phyloP scores from a whole-genome alignment of 352 stramenopile species.

The Pythium aristosporum region DNA sequence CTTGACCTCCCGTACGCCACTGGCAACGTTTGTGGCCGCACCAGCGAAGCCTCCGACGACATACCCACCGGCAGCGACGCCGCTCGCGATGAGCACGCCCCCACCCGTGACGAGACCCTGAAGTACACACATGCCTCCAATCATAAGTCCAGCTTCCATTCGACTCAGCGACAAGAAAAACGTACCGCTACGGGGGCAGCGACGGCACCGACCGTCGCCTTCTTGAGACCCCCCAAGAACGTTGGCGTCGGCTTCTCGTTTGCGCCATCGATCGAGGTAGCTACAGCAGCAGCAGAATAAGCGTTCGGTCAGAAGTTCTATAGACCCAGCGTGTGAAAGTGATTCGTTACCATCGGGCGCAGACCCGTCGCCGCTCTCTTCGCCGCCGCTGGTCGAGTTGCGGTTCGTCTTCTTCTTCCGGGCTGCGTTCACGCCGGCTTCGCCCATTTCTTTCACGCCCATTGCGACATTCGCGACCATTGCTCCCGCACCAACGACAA shows the following conservation, averaged over 20 bases:
- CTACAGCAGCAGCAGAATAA: not conserved
- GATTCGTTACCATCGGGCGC: conserved; percentile 16
- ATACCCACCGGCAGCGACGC: conserved; percentile 74
- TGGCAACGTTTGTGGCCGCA: conserved; percentile 78
- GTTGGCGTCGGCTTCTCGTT: conserved; percentile 74
- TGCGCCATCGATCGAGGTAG: conserved; percentile 16
- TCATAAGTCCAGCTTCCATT: not conserved
- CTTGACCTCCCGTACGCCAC: conserved; percentile 79
- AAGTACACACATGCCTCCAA: not conserved
- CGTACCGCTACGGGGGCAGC: conserved; percentile 73
- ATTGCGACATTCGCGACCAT: conserved; percentile 84
- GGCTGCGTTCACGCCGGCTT: conserved; percentile 75
- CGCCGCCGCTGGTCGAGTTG: conserved; percentile 15
- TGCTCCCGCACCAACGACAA: conserved; percentile 69
- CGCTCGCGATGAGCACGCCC: conserved; percentile 71
- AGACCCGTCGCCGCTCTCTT: conserved; percentile 37
- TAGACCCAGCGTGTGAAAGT: not conserved
- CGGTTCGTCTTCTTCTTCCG: conserved; percentile 47
- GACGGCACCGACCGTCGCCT: conserved; percentile 80
- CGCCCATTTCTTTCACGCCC: conserved; percentile 86
- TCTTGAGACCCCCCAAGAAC: conserved; percentile 85
- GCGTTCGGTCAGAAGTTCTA: not conserved
- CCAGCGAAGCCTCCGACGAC: conserved; percentile 81
- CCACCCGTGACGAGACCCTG: conserved; percentile 77
- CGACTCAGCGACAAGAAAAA: not conserved